Percentiles rank a stretch among this genome's conserved stretches.
These are phyloP conservation scores for Naganishia kalamii DNA, from an alignment of 768 basidiomycete species.

Conservation along the genomic window DNA sequence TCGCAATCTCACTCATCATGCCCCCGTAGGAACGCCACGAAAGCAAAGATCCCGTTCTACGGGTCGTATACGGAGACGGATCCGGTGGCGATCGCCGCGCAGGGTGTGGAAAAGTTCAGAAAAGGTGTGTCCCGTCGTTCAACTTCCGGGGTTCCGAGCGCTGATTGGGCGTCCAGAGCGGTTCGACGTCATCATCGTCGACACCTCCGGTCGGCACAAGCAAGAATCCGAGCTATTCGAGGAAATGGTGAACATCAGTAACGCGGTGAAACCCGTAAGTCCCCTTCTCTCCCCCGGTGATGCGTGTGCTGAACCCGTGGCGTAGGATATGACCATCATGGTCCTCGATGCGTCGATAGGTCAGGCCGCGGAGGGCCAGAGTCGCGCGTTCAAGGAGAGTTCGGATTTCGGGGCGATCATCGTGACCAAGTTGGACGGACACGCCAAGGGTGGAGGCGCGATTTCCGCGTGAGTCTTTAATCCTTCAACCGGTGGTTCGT, in stretches of 20 bases:
- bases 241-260: conserved; percentile 95
- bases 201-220: conserved; percentile 93
- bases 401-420: conserved; percentile 98
- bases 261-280: conserved; percentile 73
- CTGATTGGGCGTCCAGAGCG: conserved; percentile 53
- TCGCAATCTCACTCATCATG: neutral
- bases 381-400: conserved; percentile 93
- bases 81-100: conserved; percentile 85
- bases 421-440: conserved; percentile 98
- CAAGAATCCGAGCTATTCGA: conserved; percentile 94
- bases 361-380: conserved; percentile 95
- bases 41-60: conserved; percentile 98
- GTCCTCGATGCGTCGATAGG: conserved; percentile 96
- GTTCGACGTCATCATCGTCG: conserved; percentile 97
- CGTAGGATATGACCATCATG: conserved; percentile 80
- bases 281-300: neutral
- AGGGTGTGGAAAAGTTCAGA: conserved; percentile 94
- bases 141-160: neutral
- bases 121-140: conserved; percentile 50
- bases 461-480: conserved; percentile 77
- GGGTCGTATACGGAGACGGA: conserved; percentile 99
- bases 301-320: neutral
- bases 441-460: conserved; percentile 97
- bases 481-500: neutral
- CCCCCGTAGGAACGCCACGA: conserved; percentile 66